phyloP scores from a whole-genome alignment of 139 green algal genomes.

The Chlamydomonas asymmetrica region DNA sequence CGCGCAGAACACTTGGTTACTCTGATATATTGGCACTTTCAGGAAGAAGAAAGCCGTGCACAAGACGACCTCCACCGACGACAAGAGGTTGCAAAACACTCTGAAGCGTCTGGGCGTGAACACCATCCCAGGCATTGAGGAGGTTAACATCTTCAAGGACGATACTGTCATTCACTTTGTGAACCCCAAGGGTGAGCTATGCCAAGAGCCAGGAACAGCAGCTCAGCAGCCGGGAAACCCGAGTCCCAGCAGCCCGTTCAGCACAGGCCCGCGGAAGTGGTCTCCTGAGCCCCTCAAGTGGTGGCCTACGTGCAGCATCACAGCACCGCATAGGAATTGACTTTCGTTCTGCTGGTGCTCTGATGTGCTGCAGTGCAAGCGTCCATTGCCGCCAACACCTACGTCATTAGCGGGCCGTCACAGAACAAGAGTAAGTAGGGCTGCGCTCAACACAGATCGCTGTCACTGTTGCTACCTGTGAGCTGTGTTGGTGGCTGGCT shows the following conservation, averaged over 20 bases:
- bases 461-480: too few species aligned
- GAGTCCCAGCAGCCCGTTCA: background rate
- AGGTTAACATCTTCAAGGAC: constrained; percentile 98
- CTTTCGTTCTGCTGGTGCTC: background rate
- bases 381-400: constrained; percentile 98
- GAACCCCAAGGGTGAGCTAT: constrained; percentile 94
- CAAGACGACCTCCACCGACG: constrained; percentile 94
- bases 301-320: too few species aligned
- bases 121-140: constrained; percentile 98
- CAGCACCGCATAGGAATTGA: too few species aligned
- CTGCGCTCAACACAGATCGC: too few species aligned
- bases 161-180: constrained; percentile 92
- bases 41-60: constrained; percentile 99
- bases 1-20: background rate
- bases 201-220: too few species aligned
- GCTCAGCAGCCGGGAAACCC: background rate
- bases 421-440: constrained; percentile 60
- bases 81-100: constrained; percentile 96
- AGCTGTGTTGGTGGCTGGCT: too few species aligned
- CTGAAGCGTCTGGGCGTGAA: constrained; percentile 98
- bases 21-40: constrained; percentile 4
- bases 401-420: constrained; percentile 92
- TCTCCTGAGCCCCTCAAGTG: too few species aligned
- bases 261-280: background rate
- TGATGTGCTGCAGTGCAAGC: constrained; percentile 88